phyloP scores from a whole-genome alignment of 257 asterid genomes.

The Nicotiana noctiflora region DNA sequence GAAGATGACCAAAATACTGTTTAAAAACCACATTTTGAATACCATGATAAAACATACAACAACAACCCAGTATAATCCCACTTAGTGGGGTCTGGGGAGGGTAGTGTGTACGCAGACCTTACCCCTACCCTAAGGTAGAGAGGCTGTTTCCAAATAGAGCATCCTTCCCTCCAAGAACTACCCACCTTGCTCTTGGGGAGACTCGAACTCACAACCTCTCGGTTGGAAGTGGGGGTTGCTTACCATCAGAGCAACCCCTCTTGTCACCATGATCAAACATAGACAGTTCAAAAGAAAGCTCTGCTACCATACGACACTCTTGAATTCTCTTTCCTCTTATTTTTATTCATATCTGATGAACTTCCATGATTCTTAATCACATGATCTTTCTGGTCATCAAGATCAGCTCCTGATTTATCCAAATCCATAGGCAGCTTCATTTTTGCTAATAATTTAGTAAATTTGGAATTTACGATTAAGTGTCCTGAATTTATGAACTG shows the following conservation, averaged over 20 bases:
- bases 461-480: no score
- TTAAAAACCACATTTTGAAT: not conserved
- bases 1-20: not conserved
- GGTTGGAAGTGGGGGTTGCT: no score
- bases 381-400: constrained; percentile 9
- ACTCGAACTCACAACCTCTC: no score
- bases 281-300: constrained; percentile 48
- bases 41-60: not conserved
- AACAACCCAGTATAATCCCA: no score
- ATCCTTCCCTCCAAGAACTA: no score
- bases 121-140: no score
- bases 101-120: no score
- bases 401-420: constrained; percentile 20
- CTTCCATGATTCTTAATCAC: constrained; percentile 14
- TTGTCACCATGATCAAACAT: not conserved
- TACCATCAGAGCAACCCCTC: no score
- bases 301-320: constrained; percentile 82
- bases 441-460: constrained; percentile 58
- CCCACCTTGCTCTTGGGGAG: no score
- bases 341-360: constrained; percentile 22
- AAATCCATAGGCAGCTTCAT: constrained; percentile 69
- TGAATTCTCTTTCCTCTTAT: constrained; percentile 37
- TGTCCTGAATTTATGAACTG: no score
- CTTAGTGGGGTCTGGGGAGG: no score
- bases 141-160: no score